Evolutionary conservation across 768 basidiomycete species (phyloP).

Genomic region (Crepidotus variabilis): DNA sequence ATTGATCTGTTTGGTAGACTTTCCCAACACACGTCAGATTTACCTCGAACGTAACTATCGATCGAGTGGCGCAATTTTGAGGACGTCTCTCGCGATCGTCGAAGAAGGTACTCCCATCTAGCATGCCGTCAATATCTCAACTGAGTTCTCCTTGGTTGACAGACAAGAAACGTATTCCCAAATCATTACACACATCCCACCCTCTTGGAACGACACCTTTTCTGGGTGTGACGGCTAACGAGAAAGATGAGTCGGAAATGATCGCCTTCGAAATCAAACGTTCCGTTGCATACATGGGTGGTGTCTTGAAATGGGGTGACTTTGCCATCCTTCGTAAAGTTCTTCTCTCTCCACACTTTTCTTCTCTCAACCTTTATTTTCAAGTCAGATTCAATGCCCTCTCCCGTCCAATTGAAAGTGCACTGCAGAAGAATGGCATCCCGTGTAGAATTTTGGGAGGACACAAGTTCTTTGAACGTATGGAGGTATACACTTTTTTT

Average conservation of each 20-base stretch:
- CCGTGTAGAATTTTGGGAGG: slow-evolving; percentile 75
- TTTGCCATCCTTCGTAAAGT: slow-evolving; percentile 78
- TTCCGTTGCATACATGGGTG: slow-evolving; percentile 70
- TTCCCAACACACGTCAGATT: slow-evolving; percentile 60
- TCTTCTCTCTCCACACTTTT: not conserved
- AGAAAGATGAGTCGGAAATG: slow-evolving; percentile 64
- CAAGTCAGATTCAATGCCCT: slow-evolving; percentile 82
- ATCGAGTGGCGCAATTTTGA: slow-evolving; percentile 73
- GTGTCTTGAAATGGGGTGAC: slow-evolving; percentile 66
- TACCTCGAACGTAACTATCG: slow-evolving; percentile 86
- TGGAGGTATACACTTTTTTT: slow-evolving; percentile 47
- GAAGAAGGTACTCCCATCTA: slow-evolving; percentile 54
- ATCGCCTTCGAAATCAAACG: slow-evolving; percentile 79
- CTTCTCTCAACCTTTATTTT: slow-evolving; percentile 2
- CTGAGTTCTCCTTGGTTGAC: not conserved
- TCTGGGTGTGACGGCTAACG: slow-evolving; percentile 47
- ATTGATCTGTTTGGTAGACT: slow-evolving; percentile 44
- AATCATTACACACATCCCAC: slow-evolving; percentile 69
- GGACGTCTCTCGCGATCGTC: slow-evolving; percentile 73
- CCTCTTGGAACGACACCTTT: slow-evolving; percentile 57
- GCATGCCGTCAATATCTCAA: not conserved
- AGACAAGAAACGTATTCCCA: slow-evolving; percentile 77
- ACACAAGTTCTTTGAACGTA: slow-evolving; percentile 82
- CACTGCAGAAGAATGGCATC: slow-evolving; percentile 75
- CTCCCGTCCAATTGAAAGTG: slow-evolving; percentile 70